Base-by-base conservation (phyloP, 805 yeast genomes). In the Kregervanrija fluxuum region DNA sequence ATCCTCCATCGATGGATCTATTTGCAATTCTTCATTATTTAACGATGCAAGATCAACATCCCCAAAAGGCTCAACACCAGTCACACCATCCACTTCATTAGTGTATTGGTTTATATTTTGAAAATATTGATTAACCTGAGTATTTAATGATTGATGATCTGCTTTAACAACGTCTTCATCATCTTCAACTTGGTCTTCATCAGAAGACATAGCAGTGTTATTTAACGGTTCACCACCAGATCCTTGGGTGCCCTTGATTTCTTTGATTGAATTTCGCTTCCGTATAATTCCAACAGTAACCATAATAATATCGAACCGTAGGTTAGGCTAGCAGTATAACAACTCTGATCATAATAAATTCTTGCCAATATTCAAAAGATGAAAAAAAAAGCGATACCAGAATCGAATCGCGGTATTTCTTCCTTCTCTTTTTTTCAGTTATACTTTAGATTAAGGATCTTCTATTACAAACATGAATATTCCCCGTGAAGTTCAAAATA, bases 51-150 rank as follows among this genome's bases (percentile, higher is more conserved):
- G 51, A 34, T 52, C 44, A 9, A 41, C 49, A 8, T 48, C 50
- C 9, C 50, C 56, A 12, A 47, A 52, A 14, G 43, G 33, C 30
- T 47, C 51, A 5, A 48, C 56, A 17, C 32, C 38, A 4, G 35
- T 16, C 11, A 22, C 28, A 22, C 28, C 28, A 22, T 22, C 28
- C 14, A 47, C 57, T 9, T 56, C 60, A 13, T 52, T 53, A 3
- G 55, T 35, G 38, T 55, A 57, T 16, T 54, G 50, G 15, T 49
- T 46, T 15, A 59, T 56, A 37, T 48, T 49, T 12, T 58, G 56
- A 33, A 60, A 54, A 40, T 58, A 59, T 39, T 60, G 60, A 17
- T 48, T 54, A 14, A 60, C 64, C 44, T 60, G 61, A 8, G 47
- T 49, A 35, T 58, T 57, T 30, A 59, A 46, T 3, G 57, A 34